Evolutionary conservation across 2,329 filamentous ascomycete genomes (phyloP).

Genomic region (Rasamsonia emersonii): DNA sequence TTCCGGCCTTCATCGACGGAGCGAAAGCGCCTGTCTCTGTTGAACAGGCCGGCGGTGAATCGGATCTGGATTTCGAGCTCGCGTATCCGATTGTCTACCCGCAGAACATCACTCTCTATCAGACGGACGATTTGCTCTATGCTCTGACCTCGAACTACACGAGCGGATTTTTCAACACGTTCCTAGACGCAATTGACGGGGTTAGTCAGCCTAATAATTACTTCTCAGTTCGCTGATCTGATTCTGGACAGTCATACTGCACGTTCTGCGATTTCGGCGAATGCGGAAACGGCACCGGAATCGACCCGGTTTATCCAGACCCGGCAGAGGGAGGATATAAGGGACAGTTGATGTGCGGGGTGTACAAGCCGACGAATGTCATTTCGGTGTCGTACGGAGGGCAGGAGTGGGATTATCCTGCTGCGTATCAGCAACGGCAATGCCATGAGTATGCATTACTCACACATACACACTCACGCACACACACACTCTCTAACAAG

Average conservation of each 20-base stretch:
- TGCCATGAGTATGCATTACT: constrained; percentile 8
- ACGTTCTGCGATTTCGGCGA: constrained; percentile 43
- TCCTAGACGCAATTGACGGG: constrained; percentile 46
- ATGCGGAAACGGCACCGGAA: constrained; percentile 39
- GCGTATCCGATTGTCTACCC: constrained; percentile 47
- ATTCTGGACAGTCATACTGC: constrained; percentile 37
- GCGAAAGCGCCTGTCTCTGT: constrained; percentile 31
- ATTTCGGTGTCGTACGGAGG: constrained; percentile 9
- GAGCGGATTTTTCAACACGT: constrained; percentile 35
- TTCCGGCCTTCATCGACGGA: constrained; percentile 39
- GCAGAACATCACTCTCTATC: constrained; percentile 43
- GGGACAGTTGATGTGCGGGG: constrained; percentile 28
- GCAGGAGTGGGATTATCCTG: constrained; percentile 6
- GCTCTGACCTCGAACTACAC: constrained; percentile 21
- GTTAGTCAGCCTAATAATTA: constrained; percentile 12
- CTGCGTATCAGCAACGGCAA: constrained; percentile 7
- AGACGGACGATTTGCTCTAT: constrained; percentile 41
- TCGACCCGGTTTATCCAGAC: constrained; percentile 47
- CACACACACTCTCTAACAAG: too few species aligned
- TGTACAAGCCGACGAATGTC: constrained; percentile 8
- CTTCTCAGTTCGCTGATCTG: not conserved
- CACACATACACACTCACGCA: too few species aligned
- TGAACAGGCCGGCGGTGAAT: constrained; percentile 37
- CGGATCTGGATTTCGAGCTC: constrained; percentile 48
- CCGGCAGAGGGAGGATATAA: constrained; percentile 39